A percentile compares a stretch with the other conserved stretches of the same genome.
Evolutionary conservation across 345 rosid species (phyloP).

Genomic region (Salix purpurea): DNA sequence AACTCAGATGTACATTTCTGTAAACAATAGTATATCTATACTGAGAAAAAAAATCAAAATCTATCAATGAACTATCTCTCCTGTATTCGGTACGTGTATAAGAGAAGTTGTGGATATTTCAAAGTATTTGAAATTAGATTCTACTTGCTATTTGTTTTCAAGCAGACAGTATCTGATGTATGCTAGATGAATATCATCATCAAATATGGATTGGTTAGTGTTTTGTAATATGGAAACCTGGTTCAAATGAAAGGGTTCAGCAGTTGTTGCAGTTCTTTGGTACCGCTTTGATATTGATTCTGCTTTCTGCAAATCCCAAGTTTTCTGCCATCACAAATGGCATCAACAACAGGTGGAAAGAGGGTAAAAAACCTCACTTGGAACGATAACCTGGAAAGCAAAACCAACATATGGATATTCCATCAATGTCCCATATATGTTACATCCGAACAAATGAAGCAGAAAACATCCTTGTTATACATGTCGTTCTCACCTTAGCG

Average conservation of each 20-base stretch:
- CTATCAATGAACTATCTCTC: background rate
- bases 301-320: background rate
- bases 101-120: background rate
- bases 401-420: background rate
- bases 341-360: background rate
- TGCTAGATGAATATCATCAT: background rate
- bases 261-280: background rate
- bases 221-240: too few relatives aligned
- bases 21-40: background rate
- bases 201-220: background rate
- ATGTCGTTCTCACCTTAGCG: background rate
- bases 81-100: background rate
- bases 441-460: background rate
- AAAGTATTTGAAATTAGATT: too few relatives aligned
- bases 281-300: background rate
- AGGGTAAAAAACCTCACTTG: background rate
- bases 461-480: background rate
- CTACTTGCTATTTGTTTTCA: too few relatives aligned
- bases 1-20: background rate
- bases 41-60: too few relatives aligned
- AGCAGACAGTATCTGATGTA: background rate
- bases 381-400: background rate
- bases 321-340: background rate
- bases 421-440: background rate
- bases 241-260: background rate